Evolutionary conservation across 169 alveolate species (phyloP), one percentile per base, ranked within the genome.

Genomic region (Plasmodium fragile): DNA sequence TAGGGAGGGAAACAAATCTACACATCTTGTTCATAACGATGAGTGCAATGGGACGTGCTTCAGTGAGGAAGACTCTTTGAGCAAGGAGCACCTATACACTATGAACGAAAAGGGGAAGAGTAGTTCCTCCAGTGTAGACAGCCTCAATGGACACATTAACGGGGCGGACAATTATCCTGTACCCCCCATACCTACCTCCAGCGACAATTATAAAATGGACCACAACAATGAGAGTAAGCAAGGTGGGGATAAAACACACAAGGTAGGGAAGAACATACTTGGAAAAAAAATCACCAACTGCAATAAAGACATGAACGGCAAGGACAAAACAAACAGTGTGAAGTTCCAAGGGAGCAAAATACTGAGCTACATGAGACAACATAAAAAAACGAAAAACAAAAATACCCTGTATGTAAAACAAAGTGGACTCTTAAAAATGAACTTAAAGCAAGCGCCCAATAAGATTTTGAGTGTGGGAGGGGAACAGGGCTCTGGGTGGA

Each of bases 381-480:
- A 83, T 32, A 69, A 83, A 18, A 83, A 41, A 18, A 39, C 69
- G 32, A 52, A 10, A 10, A 70, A 65, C 30, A 70, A 83, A 83
- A 72, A 32, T 18, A 45, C 52, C n/a, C 18, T 83, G 43, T 83
- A 70, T 83, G 34, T n/a, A n/a, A 83, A 70, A 22, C 81, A 83
- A 70, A 83, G 30, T 69, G 49, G 69, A 11, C 11, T 83, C 13
- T 52, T 83, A 69, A 65, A 83, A 70, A 41, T 69, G 71, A 41
- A 70, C 72, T 43, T 70, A 32, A 83, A 83, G 30, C 59, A 59
- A 32, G 2, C 22, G 4, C 25, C 70, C 1, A n/a, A 11, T 55
- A 36, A 55, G n/a, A 1, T 45, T 39, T 18, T n/a, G 25, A 34
- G 28, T 11, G 36, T n/a, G 25, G 18, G 28, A 4, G 36, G 45